Evolutionary conservation across 257 asterid species (phyloP), one percentile per base, ranked within the genome.

Genomic region (Verbena officinalis): DNA sequence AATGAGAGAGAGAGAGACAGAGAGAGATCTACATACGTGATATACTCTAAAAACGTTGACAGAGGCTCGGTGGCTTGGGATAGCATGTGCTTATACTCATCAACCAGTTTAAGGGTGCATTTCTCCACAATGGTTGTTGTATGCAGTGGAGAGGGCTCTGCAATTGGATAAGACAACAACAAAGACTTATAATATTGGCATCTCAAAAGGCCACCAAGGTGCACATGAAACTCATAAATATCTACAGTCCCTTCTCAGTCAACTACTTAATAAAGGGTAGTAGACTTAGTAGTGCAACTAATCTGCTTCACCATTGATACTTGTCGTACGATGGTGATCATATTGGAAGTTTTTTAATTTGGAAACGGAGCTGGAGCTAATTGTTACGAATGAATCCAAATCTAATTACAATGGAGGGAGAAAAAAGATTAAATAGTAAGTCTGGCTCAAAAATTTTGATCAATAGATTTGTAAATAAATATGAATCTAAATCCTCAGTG

Each of bases 101-200:
- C 97, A 23, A 87, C 96, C 73, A 90, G 81, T 70, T 90, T 90
- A 52, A 87, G 87, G 54, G 97, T 90, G 80, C 97, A 90, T 70
- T 90, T 90, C 90, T 90, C 97, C 84, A 90, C 97, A 55, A 90
- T 87, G n/a, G 97, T 90, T 40, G 96, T 90, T 1, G 97, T 90
- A 75, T 90, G 88, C 77, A 90, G 65, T 23, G 97, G 97, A 36
- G 97, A 90, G 52, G 97, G 97, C 80, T 90, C 97, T 90, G 84
- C 81, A 77, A 56, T 69, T 71, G 7, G 19, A 65, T 31, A 33
- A 13, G 66, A 33, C 10, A 45, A 68, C 48, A 55, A 50, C 5
- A 60, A 62, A 34, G n/a, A 55, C 9, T 67, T 46, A 53, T 1
- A 55, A 64, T 2, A 6, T 33, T 22, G 19, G 15, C 60, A 63